Evolutionary conservation across 2,329 filamentous ascomycete genomes (phyloP).

Genomic region (Cryphonectria radicalis): DNA sequence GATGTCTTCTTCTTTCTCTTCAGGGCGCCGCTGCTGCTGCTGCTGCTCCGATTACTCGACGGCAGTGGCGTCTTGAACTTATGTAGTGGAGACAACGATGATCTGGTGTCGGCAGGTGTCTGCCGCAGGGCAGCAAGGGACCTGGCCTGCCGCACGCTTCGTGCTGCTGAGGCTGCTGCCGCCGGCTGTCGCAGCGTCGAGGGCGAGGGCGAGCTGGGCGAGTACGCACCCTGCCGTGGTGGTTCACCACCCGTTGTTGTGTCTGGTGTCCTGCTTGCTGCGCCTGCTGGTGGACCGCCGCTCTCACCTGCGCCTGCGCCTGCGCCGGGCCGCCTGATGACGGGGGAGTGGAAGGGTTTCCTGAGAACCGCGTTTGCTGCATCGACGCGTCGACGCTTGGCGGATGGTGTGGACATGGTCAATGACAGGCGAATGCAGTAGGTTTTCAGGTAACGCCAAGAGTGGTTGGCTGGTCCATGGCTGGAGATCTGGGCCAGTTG

Average conservation of each 20-base stretch:
- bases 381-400: conserved; percentile 68
- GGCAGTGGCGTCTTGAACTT: neutral
- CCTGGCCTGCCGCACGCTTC: neutral
- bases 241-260: neutral
- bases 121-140: neutral
- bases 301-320: neutral
- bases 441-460: neutral
- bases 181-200: neutral
- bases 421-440: conserved; percentile 26
- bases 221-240: neutral
- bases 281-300: neutral
- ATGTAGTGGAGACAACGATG: neutral
- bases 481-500: neutral
- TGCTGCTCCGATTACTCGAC: neutral
- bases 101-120: neutral
- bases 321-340: conserved; percentile 32
- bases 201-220: conserved; percentile 25
- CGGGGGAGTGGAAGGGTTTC: conserved; percentile 74
- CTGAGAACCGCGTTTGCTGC: conserved; percentile 61
- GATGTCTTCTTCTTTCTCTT: neutral
- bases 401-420: conserved; percentile 44
- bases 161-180: neutral
- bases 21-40: neutral
- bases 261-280: conserved; percentile 8
- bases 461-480: neutral